phyloP scores from a whole-genome alignment of 768 basidiomycete genomes.

The Chalciporus chontae region DNA sequence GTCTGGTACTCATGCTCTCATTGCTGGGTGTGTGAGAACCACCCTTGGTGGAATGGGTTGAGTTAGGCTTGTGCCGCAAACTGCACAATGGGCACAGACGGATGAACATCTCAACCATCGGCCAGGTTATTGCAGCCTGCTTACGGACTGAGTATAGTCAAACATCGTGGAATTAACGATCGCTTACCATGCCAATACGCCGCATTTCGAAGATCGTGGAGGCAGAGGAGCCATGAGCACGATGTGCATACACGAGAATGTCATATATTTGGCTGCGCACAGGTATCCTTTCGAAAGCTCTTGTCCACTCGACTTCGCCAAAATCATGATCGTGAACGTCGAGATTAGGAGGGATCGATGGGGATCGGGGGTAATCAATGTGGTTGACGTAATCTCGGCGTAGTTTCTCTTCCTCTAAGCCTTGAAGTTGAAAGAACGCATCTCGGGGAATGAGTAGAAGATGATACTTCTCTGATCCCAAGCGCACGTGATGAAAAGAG shows the following conservation, averaged over 20 bases:
- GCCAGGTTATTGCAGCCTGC: conserved; percentile 69
- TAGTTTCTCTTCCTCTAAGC: conserved; percentile 47
- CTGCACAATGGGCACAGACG: conserved; percentile 57
- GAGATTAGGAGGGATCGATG: conserved; percentile 15
- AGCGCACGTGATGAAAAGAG: conserved; percentile 55
- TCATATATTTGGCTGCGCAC: conserved; percentile 68
- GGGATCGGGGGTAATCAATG: conserved; percentile 25
- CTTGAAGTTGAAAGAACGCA: conserved; percentile 48
- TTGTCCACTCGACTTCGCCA: conserved; percentile 31
- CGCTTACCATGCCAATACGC: conserved; percentile 57
- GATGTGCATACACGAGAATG: conserved; percentile 62
- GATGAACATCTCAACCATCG: conserved; percentile 67
- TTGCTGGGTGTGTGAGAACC: conserved; percentile 13
- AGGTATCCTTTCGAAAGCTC: conserved; percentile 58
- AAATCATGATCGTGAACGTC: conserved; percentile 19
- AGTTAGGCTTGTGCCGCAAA: conserved; percentile 35
- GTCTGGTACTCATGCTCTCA: conserved; percentile 21
- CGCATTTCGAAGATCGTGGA: conserved; percentile 55
- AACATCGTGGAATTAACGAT: not conserved
- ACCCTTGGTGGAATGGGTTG: conserved; percentile 18
- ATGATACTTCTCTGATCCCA: conserved; percentile 56
- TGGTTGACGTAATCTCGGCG: conserved; percentile 44
- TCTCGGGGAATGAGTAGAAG: conserved; percentile 62
- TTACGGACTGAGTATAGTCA: conserved; percentile 4
- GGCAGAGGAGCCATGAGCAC: conserved; percentile 50